Evolutionary conservation across 2,329 filamentous ascomycete genomes (phyloP).

Genomic region (Akanthomyces lecanii): DNA sequence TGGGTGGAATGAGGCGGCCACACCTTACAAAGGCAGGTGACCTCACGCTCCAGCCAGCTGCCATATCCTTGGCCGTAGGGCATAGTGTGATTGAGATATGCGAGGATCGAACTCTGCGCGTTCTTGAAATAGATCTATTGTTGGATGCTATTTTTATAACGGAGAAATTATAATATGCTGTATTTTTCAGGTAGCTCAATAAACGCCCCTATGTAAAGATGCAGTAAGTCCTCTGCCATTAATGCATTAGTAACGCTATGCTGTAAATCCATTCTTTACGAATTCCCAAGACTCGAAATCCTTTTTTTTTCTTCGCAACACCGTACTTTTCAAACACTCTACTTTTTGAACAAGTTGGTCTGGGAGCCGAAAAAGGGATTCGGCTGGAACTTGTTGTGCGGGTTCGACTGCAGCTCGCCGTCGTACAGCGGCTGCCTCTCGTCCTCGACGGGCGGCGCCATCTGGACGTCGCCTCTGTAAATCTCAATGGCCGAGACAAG

Average conservation of each 20-base stretch:
- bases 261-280: neutral
- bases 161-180: neutral
- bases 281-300: neutral
- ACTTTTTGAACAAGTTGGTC: conserved; percentile 34
- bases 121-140: neutral
- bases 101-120: neutral
- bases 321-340: neutral
- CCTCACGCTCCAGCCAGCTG: neutral
- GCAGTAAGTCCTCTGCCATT: neutral
- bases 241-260: neutral
- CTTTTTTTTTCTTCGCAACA: neutral
- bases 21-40: neutral
- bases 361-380: conserved; percentile 41
- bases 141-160: neutral
- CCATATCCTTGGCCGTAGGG: too few relatives aligned
- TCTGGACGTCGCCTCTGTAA: conserved; percentile 44
- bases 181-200: neutral
- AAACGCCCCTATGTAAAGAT: neutral
- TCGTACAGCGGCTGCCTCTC: conserved; percentile 35
- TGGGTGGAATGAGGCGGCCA: neutral
- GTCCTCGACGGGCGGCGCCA: conserved; percentile 40
- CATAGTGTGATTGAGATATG: too few relatives aligned
- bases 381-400: conserved; percentile 37
- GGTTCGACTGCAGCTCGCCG: conserved; percentile 36
- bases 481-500: conserved; percentile 58